A percentile compares a stretch with the other conserved stretches of the same genome.
Evolutionary conservation across 1,284 basidiomycete genomes (phyloP).

Genomic region (Cryptococcus deneoformans): DNA sequence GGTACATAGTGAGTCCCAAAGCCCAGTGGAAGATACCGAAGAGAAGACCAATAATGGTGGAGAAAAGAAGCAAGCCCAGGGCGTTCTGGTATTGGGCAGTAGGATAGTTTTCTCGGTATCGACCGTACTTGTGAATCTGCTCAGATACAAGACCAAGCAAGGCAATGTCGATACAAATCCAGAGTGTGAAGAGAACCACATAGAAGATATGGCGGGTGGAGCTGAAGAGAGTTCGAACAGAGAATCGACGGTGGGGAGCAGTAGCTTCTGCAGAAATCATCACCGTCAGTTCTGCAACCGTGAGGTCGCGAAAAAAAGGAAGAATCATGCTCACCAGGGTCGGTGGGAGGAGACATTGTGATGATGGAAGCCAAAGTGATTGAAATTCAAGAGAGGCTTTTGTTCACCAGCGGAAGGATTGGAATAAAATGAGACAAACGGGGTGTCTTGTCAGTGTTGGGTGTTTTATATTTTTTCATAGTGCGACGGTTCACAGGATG

Average conservation of each 20-base stretch:
- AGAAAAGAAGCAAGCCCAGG: conserved; percentile 37
- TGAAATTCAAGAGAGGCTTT: background rate
- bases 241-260: background rate
- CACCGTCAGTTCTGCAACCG: no score
- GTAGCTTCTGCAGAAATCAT: background rate
- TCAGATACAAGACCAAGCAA: conserved; percentile 38
- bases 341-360: background rate
- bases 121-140: conserved; percentile 39
- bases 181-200: conserved; percentile 58
- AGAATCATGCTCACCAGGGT: background rate
- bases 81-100: conserved; percentile 27
- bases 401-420: background rate
- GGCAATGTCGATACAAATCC: conserved; percentile 54
- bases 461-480: background rate
- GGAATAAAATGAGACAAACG: no score
- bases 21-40: conserved; percentile 36
- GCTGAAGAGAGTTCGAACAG: conserved; percentile 4
- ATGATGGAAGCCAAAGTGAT: background rate
- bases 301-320: no score
- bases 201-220: conserved; percentile 28
- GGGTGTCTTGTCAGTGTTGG: background rate
- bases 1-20: conserved; percentile 23
- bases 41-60: conserved; percentile 30
- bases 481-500: background rate
- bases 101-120: conserved; percentile 21